phyloP scores from a whole-genome alignment of 2,329 filamentous ascomycete species.

The Purpureocillium lavendulum region DNA sequence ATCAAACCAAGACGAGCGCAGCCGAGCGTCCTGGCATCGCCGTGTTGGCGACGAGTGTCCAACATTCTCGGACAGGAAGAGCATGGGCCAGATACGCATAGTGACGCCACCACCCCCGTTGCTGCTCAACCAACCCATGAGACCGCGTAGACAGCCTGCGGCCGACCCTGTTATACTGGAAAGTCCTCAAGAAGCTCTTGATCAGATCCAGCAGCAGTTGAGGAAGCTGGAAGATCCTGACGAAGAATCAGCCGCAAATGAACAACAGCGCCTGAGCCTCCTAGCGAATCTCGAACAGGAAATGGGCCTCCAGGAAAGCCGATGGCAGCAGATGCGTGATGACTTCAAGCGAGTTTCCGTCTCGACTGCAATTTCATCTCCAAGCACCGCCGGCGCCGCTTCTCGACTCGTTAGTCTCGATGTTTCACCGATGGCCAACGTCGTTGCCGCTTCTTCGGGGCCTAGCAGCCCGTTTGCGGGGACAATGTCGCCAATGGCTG shows the following conservation, averaged over 20 bases:
- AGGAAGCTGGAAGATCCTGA: conserved; percentile 35
- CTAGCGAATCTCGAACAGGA: conserved; percentile 53
- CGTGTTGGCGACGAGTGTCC: conserved; percentile 51
- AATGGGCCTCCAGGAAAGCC: conserved; percentile 50
- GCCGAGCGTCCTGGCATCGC: conserved; percentile 36
- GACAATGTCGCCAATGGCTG: no score
- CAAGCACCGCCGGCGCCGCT: conserved; percentile 5
- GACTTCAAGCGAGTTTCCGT: conserved; percentile 42
- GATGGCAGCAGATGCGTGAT: conserved; percentile 51
- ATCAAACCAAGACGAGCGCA: conserved; percentile 7
- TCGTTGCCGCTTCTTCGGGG: no score
- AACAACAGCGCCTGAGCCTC: conserved; percentile 36
- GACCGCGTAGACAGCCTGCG: conserved; percentile 34
- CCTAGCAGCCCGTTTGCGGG: no score
- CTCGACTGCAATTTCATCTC: conserved; percentile 31
- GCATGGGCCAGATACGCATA: conserved; percentile 36
- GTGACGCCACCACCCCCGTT: conserved; percentile 50
- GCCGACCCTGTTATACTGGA: conserved; percentile 45
- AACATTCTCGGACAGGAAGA: conserved; percentile 47
- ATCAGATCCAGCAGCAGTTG: conserved; percentile 43
- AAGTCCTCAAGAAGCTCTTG: conserved; percentile 39
- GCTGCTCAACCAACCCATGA: conserved; percentile 33
- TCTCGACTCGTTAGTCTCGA: not conserved
- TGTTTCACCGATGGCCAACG: not conserved
- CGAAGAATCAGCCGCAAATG: conserved; percentile 23